Conservation (phyloP, 2,329 filamentous ascomycete genomes). For the Gnomoniopsis smithogilvyi region DNA sequence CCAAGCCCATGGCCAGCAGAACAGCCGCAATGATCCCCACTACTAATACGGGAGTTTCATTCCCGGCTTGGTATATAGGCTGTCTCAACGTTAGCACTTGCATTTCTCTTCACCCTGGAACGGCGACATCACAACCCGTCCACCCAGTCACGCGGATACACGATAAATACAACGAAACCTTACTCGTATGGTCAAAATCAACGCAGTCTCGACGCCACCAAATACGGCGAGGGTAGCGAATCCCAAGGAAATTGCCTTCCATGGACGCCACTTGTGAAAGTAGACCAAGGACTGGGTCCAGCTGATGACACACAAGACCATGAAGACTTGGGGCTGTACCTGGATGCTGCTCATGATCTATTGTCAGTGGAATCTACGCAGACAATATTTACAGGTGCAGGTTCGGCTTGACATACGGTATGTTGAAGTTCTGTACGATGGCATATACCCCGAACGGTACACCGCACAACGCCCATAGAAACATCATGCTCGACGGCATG, state of each 20-base stretch:
- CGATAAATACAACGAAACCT: slow-evolving; percentile 16
- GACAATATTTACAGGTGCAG: not conserved
- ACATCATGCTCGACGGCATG: slow-evolving; percentile 57
- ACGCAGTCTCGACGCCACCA: slow-evolving; percentile 49
- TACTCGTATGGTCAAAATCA: slow-evolving; percentile 56
- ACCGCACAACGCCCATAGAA: slow-evolving; percentile 58
- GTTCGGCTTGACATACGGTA: slow-evolving; percentile 24
- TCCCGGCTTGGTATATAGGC: slow-evolving; percentile 52
- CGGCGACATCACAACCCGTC: too few relatives aligned
- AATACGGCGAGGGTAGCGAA: slow-evolving; percentile 39
- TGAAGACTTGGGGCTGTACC: slow-evolving; percentile 40
- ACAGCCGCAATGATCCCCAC: slow-evolving; percentile 57
- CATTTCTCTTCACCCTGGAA: not conserved
- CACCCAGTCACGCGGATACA: accelerated
- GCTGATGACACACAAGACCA: slow-evolving; percentile 34
- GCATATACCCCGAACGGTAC: slow-evolving; percentile 39
- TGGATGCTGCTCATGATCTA: slow-evolving; percentile 25
- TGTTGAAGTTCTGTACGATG: slow-evolving; percentile 38
- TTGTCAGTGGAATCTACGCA: not conserved
- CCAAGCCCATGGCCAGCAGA: slow-evolving; percentile 51
- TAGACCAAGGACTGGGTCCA: slow-evolving; percentile 38
- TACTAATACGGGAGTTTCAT: slow-evolving; percentile 50
- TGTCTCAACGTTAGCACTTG: slow-evolving; percentile 23
- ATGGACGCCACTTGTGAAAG: slow-evolving; percentile 40
- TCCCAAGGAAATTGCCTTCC: slow-evolving; percentile 42